Evolutionary conservation across 768 basidiomycete genomes (phyloP).

Genomic region (Astraeus odoratus): DNA sequence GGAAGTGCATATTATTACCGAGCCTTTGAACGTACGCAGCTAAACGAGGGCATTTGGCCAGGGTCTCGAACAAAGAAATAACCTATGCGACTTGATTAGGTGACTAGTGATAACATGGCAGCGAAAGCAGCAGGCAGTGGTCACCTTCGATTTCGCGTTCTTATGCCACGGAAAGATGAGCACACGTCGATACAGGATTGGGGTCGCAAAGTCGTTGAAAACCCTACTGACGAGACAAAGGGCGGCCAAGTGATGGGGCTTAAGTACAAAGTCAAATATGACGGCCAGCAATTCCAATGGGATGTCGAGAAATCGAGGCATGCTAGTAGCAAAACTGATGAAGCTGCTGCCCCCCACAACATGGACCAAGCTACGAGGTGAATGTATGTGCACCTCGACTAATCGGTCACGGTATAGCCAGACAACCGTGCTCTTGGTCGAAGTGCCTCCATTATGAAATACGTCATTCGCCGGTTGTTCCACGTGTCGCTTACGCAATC

Average conservation of each 20-base stretch:
- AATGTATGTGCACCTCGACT: no score
- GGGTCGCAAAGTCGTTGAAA: constrained; percentile 46
- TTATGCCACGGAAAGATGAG: constrained; percentile 69
- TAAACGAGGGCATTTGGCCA: constrained; percentile 47
- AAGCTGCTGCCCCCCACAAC: no score
- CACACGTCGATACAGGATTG: constrained; percentile 50
- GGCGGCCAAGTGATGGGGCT: constrained; percentile 43
- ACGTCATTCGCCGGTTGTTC: no score
- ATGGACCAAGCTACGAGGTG: no score
- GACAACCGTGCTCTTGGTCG: no score
- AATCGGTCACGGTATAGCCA: no score
- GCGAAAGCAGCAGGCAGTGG: no score
- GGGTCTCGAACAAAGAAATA: constrained; percentile 51
- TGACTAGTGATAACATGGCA: background rate
- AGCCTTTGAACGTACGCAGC: constrained; percentile 52
- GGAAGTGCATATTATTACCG: constrained; percentile 37
- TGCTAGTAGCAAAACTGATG: no score
- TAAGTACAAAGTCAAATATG: constrained; percentile 45
- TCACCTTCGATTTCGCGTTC: constrained; percentile 54
- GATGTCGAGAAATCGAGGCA: constrained; percentile 47
- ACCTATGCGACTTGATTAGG: constrained; percentile 35
- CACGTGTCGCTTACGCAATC: no score
- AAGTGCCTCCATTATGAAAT: no score
- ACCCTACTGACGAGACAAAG: constrained; percentile 52
- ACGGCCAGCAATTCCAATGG: constrained; percentile 60